Conservation (phyloP, 2,329 filamentous ascomycete genomes). For the Sclerotinia glacialis region DNA sequence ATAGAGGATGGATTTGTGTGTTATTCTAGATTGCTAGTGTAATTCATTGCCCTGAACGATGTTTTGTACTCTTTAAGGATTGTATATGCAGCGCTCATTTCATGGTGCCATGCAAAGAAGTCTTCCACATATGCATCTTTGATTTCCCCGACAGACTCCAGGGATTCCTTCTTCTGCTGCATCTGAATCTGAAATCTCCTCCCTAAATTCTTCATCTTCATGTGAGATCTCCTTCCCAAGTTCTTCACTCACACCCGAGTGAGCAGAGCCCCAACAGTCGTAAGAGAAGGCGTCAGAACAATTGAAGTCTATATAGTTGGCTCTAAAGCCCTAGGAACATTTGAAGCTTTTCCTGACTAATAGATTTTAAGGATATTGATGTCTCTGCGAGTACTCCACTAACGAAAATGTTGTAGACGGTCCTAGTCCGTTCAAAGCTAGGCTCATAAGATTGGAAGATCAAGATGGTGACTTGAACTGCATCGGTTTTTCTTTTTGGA, state of each 20-base stretch:
- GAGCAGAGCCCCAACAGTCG: no score
- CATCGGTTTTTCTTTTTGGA: background rate
- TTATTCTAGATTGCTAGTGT: no score
- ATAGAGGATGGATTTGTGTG: no score
- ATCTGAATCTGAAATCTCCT: no score
- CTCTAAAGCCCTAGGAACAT: no score
- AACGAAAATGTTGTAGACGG: background rate
- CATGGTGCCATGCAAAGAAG: background rate
- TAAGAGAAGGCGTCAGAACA: background rate
- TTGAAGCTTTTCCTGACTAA: background rate
- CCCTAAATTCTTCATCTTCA: no score
- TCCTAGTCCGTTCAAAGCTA: background rate
- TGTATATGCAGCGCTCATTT: background rate
- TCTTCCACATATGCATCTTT: background rate
- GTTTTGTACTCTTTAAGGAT: background rate
- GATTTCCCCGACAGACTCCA: background rate
- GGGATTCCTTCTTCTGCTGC: no score
- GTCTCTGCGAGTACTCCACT: background rate
- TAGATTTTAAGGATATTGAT: background rate
- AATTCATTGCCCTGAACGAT: background rate
- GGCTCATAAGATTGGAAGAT: background rate
- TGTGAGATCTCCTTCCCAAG: no score
- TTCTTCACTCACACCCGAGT: no score
- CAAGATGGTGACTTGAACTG: background rate
- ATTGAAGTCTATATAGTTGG: background rate